phyloP scores from a whole-genome alignment of 2,329 filamentous ascomycete genomes.

The Cladosporium phlei region DNA sequence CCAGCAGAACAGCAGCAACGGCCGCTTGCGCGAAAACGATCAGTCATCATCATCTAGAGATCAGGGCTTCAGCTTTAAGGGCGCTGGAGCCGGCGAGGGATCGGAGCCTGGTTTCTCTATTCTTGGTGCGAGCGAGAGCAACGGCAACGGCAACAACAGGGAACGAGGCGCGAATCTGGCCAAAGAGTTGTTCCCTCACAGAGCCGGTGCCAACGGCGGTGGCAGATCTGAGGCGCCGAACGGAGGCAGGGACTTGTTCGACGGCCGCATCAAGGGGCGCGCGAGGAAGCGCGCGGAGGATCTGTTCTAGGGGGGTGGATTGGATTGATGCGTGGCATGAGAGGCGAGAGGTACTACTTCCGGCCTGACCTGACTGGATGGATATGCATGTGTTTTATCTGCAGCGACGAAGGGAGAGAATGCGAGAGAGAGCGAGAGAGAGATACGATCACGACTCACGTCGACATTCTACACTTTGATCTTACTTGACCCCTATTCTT shows the following conservation, averaged over 20 bases:
- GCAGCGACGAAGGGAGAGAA: too few species aligned
- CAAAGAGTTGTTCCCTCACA: conserved; percentile 32
- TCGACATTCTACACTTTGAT: too few species aligned
- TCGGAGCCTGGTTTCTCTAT: conserved; percentile 27
- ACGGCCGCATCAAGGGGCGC: conserved; percentile 28
- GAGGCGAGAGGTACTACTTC: too few species aligned
- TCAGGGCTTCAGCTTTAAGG: conserved; percentile 33
- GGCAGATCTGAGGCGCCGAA: too few species aligned
- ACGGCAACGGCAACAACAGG: conserved; percentile 15
- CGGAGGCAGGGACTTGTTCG: conserved; percentile 29
- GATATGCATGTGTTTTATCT: too few species aligned
- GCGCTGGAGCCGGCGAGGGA: conserved; percentile 23
- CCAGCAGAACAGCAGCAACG: not conserved
- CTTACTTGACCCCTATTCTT: too few species aligned
- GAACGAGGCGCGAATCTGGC: conserved; percentile 16
- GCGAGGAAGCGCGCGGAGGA: conserved; percentile 28
- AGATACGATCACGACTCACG: too few species aligned
- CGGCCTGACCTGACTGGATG: too few species aligned
- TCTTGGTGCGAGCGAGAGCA: conserved; percentile 26
- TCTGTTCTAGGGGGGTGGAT: conserved; percentile 23
- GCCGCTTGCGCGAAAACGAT: conserved; percentile 6
- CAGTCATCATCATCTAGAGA: conserved; percentile 10
- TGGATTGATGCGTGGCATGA: too few species aligned
- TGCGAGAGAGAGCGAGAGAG: too few species aligned
- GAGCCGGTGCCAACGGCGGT: conserved; percentile 19